Base-by-base conservation (phyloP, 1,284 basidiomycete species). In the Puccinia coronata region DNA sequence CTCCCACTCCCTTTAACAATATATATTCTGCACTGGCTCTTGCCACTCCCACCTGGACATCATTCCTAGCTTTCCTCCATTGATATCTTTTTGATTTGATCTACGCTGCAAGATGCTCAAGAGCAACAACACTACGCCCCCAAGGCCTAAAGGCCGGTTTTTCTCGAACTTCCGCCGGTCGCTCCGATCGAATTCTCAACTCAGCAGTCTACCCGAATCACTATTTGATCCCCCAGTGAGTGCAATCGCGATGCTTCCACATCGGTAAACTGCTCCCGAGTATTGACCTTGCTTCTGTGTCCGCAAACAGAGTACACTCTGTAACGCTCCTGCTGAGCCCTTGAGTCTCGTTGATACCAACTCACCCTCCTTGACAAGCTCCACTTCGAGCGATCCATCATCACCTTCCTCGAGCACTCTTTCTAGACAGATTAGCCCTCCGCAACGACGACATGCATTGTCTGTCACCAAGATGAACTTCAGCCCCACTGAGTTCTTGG, bases 181-280 rank as follows among this genome's bases (percentile, higher is more conserved):
- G 4, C 8, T 67, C 6, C 39, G 63, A 43, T 67, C 63, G 1
- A 67, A 67, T 47, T 67, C 63, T 11, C 63, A 67, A 47, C 63
- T 67, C n/a, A 43, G 41, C 41, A 67, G 63, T 25, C 36, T 67
- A 2, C 41, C 63, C 39, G 63, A 67, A 67, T 67, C 63, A 47
- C 20, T 67, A n/a, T 67, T 67, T 41, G 63, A 67, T 67, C 41
- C 63, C 43, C 63, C 63, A 16, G 63, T 67, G n/a, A 67, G 63
- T 67, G 25, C 20, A 41, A n/a, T n/a, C n/a, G n/a, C n/a, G 31
- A 6, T 4, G 8, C 31, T 16, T 34, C 12, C 28, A 8, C 5
- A 41, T 47, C 39, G 16, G 4, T 47, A 2, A 28, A n/a, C 41
- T 28, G 9, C n/a, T 28, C n/a, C 16, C 4, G 63, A 28, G 14